Conservation (phyloP, 2,329 filamentous ascomycete species). For the Parastagonospora avenae region DNA sequence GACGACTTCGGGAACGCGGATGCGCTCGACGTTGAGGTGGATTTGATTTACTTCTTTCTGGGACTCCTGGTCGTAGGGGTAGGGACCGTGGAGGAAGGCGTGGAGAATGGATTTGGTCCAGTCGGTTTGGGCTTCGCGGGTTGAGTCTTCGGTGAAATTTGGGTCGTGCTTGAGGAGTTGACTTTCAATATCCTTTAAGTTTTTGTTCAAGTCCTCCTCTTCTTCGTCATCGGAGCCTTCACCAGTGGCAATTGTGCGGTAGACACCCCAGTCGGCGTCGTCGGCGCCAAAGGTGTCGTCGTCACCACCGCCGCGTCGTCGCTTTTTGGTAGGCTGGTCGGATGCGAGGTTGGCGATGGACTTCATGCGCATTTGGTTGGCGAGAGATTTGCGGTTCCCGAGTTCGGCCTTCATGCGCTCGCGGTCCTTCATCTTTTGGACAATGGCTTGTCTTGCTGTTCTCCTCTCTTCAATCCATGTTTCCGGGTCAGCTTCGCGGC, state of each 20-base stretch:
- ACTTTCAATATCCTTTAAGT: constrained; percentile 77
- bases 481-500: constrained; percentile 81
- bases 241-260: constrained; percentile 87
- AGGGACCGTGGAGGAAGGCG: constrained; percentile 85
- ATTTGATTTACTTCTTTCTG: constrained; percentile 84
- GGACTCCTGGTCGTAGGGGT: constrained; percentile 80
- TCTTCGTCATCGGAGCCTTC: constrained; percentile 85
- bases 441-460: constrained; percentile 70
- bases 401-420: constrained; percentile 92
- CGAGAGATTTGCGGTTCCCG: constrained; percentile 94
- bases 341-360: constrained; percentile 94
- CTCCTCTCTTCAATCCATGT: constrained; percentile 85
- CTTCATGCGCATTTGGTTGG: constrained; percentile 98
- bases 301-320: constrained; percentile 82
- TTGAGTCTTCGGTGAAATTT: constrained; percentile 88
- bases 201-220: constrained; percentile 80
- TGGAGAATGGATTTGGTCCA: constrained; percentile 94
- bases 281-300: constrained; percentile 97
- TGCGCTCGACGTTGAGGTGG: constrained; percentile 95
- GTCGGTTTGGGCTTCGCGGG: constrained; percentile 87
- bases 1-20: constrained; percentile 89
- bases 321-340: constrained; percentile 81
- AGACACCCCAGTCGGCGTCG: constrained; percentile 97
- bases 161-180: constrained; percentile 87
- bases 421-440: constrained; percentile 87